Evolutionary conservation across 352 stramenopile genomes (phyloP).

Genomic region (Paralagenidium karlingii): DNA sequence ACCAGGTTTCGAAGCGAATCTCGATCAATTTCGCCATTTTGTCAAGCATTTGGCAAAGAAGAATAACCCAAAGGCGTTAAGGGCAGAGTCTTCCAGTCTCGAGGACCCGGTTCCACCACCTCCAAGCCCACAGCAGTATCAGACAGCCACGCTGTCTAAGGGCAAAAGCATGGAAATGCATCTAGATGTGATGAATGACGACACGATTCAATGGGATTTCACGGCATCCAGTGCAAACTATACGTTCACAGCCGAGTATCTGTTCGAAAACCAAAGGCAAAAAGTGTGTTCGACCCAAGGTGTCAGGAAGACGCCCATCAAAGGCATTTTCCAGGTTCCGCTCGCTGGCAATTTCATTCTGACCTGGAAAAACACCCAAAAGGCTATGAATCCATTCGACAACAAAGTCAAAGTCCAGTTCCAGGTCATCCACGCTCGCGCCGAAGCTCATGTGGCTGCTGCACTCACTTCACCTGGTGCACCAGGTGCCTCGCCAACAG

Average conservation of each 20-base stretch:
- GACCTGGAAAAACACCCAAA: conserved; percentile 62
- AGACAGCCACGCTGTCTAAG: conserved; percentile 38
- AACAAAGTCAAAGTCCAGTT: conserved; percentile 52
- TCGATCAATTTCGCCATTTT: conserved; percentile 22
- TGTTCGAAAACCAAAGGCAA: conserved; percentile 33
- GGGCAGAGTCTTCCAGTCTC: conserved; percentile 1
- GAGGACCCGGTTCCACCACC: conserved; percentile 1
- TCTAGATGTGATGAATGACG: conserved; percentile 48
- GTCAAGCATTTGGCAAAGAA: conserved; percentile 29
- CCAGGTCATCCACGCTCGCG: conserved; percentile 30
- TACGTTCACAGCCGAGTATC: conserved; percentile 45
- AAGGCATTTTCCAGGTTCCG: conserved; percentile 28
- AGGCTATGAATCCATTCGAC: conserved; percentile 41
- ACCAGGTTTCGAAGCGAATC: conserved; percentile 4
- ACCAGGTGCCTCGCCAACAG: no score
- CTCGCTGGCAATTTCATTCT: conserved; percentile 60
- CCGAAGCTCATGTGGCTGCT: conserved; percentile 3
- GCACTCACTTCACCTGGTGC: no score
- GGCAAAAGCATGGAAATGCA: conserved; percentile 72
- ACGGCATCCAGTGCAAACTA: conserved; percentile 42
- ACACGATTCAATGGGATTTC: conserved; percentile 54
- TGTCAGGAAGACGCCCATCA: conserved; percentile 53
- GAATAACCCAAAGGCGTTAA: background rate
- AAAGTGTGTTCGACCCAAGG: conserved; percentile 36
- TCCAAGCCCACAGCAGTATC: conserved; percentile 6